phyloP scores from a whole-genome alignment of 2,329 filamentous ascomycete genomes.

The Nannizziopsis arthrosporioides region DNA sequence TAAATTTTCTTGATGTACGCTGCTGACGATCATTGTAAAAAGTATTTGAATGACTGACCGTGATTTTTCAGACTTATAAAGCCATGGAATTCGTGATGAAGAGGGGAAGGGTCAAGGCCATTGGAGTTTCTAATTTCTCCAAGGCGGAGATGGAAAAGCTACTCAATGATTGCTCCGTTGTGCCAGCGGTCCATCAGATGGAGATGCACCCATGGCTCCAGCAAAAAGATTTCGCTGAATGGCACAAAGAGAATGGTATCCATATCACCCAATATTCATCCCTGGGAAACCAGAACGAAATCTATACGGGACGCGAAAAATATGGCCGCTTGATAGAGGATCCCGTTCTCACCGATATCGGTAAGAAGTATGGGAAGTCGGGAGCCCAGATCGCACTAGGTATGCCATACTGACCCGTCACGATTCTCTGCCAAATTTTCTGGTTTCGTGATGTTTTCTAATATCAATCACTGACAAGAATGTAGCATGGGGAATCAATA shows the following conservation, averaged over 20 bases:
- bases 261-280: slow-evolving; percentile 46
- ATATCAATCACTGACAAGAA: neutral
- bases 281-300: slow-evolving; percentile 43
- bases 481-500: slow-evolving; percentile 43
- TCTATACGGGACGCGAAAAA: slow-evolving; percentile 36
- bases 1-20: slow-evolving; percentile 40
- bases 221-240: slow-evolving; percentile 39
- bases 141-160: slow-evolving; percentile 13
- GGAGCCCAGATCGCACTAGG: slow-evolving; percentile 42
- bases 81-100: slow-evolving; percentile 48
- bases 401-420: slow-evolving; percentile 14
- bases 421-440: neutral
- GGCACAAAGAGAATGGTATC: slow-evolving; percentile 40
- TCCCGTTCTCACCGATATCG: slow-evolving; percentile 39
- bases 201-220: slow-evolving; percentile 45
- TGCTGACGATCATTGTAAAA: neutral
- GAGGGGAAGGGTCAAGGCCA: slow-evolving; percentile 51
- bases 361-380: slow-evolving; percentile 42
- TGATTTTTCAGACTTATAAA: slow-evolving; percentile 44
- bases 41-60: neutral
- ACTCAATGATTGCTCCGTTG: slow-evolving; percentile 24
- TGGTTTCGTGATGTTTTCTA: neutral
- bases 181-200: slow-evolving; percentile 41
- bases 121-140: slow-evolving; percentile 45
- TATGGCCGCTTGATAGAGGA: slow-evolving; percentile 43